Conservation (phyloP, 2,329 filamentous ascomycete genomes). For the Pseudogymnoascus sp. region DNA sequence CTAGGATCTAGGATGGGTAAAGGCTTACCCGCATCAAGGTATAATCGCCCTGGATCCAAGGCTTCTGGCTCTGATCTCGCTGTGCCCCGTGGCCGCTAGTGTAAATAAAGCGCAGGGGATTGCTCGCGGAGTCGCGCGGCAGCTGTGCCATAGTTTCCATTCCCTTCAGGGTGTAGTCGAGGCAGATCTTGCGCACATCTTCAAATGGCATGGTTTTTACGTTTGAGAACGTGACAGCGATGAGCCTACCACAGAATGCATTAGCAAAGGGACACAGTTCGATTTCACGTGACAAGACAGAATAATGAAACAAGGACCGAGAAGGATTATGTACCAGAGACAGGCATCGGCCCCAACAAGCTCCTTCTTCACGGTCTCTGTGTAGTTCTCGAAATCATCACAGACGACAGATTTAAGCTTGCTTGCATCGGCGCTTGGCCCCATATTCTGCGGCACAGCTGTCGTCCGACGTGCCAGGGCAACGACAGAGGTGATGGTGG, state of each 20-base stretch:
- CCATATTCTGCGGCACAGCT: constrained; percentile 1
- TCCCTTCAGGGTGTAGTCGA: constrained; percentile 31
- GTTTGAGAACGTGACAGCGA: constrained; percentile 37
- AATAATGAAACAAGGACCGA: neutral
- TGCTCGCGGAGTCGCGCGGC: constrained; percentile 15
- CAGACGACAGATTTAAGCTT: constrained; percentile 30
- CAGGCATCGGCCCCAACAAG: constrained; percentile 30
- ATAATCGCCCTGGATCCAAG: constrained; percentile 35
- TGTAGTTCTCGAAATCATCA: constrained; percentile 29
- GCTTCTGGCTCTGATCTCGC: constrained; percentile 40
- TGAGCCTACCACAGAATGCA: constrained; percentile 27
- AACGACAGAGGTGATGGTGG: constrained; percentile 26
- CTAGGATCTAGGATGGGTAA: neutral
- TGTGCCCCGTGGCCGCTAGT: constrained; percentile 39
- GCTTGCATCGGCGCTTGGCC: constrained; percentile 15
- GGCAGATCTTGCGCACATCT: constrained; percentile 35
- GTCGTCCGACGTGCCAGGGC: constrained; percentile 25
- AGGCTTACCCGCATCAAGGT: constrained; percentile 39
- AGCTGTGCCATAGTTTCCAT: constrained; percentile 32
- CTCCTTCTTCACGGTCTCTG: constrained; percentile 27
- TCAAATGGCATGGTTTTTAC: constrained; percentile 27
- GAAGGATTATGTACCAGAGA: constrained; percentile 28
- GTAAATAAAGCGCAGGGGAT: constrained; percentile 42
- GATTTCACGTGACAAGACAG: neutral
- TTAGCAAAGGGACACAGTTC: constrained; percentile 3